Conservation (phyloP, 192 early-diverging fungal genomes). For the Podochytrium sp. region DNA sequence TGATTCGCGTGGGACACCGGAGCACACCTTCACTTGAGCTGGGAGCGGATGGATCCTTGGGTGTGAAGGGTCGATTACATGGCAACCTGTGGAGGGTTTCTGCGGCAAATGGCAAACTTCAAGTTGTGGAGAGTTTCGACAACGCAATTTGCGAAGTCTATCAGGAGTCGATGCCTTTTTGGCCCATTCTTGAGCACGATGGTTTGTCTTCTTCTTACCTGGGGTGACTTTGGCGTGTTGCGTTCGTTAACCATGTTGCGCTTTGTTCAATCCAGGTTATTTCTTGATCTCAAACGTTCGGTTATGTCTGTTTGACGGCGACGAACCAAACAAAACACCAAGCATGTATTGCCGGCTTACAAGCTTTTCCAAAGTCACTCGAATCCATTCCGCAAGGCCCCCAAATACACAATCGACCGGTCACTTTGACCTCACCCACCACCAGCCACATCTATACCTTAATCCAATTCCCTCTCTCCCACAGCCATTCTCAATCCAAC, state of each 20-base stretch:
- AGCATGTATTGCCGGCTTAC: neutral
- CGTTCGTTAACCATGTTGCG: too few species aligned
- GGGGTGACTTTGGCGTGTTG: too few species aligned
- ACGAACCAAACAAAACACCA: too few species aligned
- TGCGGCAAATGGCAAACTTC: neutral
- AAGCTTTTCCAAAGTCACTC: neutral
- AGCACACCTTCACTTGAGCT: neutral
- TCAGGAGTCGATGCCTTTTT: neutral
- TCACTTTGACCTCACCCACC: neutral
- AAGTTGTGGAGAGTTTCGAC: neutral
- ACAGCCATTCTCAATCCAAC: neutral
- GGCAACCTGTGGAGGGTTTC: neutral
- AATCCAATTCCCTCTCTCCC: neutral
- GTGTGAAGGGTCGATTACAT: neutral
- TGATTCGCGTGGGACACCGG: neutral
- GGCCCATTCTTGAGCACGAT: neutral
- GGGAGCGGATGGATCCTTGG: neutral
- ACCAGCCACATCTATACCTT: neutral
- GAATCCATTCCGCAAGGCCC: neutral
- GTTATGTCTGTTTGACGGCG: too few species aligned
- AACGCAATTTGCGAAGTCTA: neutral
- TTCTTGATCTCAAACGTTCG: too few species aligned
- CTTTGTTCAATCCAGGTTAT: too few species aligned
- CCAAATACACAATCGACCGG: neutral
- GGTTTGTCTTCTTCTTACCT: too few species aligned